Evolutionary conservation across 1,139 yeast genomes (phyloP), one percentile per base, ranked within the genome.

Genomic region (Saccharomyces hybrid): DNA sequence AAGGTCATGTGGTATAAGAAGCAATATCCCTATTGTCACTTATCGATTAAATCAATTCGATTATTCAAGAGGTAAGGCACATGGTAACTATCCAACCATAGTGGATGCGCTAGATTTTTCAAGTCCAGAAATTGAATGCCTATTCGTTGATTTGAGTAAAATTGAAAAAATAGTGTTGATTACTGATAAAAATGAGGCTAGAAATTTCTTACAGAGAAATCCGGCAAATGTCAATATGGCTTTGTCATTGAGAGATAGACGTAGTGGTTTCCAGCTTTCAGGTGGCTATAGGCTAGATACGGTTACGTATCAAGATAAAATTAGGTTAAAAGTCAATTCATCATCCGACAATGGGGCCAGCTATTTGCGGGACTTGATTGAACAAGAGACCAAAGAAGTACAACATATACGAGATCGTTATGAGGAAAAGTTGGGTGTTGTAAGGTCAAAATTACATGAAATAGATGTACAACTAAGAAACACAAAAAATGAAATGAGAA

Each of bases 111-210:
- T 91, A 29, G 77, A 78, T 2, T 75, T 88, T 55, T 72, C 75
- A 1, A 74, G 83, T 57, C 81, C 79, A 34, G 78, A 79, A 51
- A 76, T 84, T 2, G 75, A 78, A 61, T 83, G 80, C 61, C 73
- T 86, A 0, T 70, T 91, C 54, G 82, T 90, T 55, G 97, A 91
- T 71, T 64, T 77, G 14, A 77, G 77, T 54, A 75, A 73, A 29
- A 78, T 88, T 52, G 96, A 91, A 63, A 76, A 78, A 28, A 73
- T 78, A 0, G 73, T 86, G 0, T 71, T 90, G 44, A 75, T 82
- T 24, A 74, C 76, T 2, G 74, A 81, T 50, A 74, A 82, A 56
- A 61, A 66, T 2, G 77, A 75, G n/a, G 93, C 88, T 0, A 80
- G 78, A 60, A 54, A 58, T 0, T 68, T 79, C 9, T 66, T 82